Percentiles rank a stretch among this genome's conserved stretches.
These are phyloP conservation scores for Rhizopogon vulgaris DNA, from an alignment of 768 basidiomycete genomes.

Conservation along the genomic window DNA sequence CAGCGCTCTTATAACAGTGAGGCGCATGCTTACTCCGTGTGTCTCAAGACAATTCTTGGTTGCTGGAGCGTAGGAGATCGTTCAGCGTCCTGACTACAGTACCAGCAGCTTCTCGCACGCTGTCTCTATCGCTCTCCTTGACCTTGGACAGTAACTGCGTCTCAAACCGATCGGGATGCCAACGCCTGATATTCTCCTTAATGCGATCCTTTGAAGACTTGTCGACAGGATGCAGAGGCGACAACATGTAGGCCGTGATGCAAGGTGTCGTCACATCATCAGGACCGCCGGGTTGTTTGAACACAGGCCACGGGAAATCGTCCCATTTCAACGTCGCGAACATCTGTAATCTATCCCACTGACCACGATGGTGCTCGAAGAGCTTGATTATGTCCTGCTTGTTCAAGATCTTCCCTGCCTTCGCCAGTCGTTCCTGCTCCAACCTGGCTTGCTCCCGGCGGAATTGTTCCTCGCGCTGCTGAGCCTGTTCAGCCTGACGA, in stretches of 20 bases:
- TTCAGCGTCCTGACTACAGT: constrained; percentile 65
- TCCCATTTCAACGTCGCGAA: constrained; percentile 46
- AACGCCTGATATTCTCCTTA: constrained; percentile 66
- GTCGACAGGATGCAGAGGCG: constrained; percentile 46
- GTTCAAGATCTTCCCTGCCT: constrained; percentile 40
- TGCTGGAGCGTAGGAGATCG: constrained; percentile 55
- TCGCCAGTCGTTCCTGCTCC: constrained; percentile 39
- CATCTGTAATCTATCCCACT: constrained; percentile 46
- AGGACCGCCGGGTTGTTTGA: constrained; percentile 46
- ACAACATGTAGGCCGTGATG: constrained; percentile 58
- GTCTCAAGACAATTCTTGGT: constrained; percentile 30
- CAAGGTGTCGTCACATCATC: constrained; percentile 55
- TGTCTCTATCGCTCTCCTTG: constrained; percentile 54
- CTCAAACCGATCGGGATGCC: constrained; percentile 84
- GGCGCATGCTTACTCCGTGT: constrained; percentile 22
- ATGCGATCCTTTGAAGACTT: constrained; percentile 62
- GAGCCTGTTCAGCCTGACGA: constrained; percentile 56
- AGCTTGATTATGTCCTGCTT: constrained; percentile 52
- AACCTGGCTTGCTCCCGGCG: constrained; percentile 58
- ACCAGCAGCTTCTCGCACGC: constrained; percentile 68
- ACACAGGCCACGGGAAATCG: constrained; percentile 71
- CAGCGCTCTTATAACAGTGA: constrained; percentile 2
- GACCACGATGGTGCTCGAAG: constrained; percentile 56
- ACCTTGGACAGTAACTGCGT: constrained; percentile 62
- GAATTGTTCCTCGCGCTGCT: constrained; percentile 65